Conservation (phyloP, 345 rosid genomes). For the Bretschneidera sinensis region DNA sequence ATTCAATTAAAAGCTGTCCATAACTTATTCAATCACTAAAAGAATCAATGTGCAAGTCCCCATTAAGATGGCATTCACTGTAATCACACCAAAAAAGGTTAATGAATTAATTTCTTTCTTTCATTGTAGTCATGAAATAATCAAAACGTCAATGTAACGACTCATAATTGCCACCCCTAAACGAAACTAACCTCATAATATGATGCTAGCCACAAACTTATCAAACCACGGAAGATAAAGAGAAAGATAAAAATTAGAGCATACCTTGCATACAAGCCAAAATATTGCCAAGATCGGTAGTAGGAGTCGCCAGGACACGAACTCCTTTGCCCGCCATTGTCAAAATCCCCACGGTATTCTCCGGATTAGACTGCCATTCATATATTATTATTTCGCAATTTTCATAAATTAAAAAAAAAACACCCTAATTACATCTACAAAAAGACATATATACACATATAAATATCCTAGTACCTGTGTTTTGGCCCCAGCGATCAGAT, state of each 20-base stretch:
- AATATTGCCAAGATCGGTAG: constrained; percentile 71
- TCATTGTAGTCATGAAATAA: too few relatives aligned
- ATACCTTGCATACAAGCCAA: constrained; percentile 79
- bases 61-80: too few relatives aligned
- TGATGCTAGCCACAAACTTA: not conserved
- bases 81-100: too few relatives aligned
- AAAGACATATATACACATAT: not conserved
- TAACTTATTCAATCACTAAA: too few relatives aligned
- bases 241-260: not conserved
- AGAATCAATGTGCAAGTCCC: too few relatives aligned
- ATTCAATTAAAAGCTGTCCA: too few relatives aligned
- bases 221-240: not conserved
- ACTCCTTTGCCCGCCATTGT: constrained; percentile 90
- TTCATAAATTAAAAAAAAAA: too few relatives aligned
- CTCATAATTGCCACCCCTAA: not conserved
- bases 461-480: constrained; percentile 43
- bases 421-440: constrained; percentile 19
- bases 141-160: not conserved
- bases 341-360: constrained; percentile 75
- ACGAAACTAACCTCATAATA: not conserved
- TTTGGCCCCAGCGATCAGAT: constrained; percentile 73
- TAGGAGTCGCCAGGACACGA: constrained; percentile 69
- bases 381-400: too few relatives aligned
- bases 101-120: too few relatives aligned
- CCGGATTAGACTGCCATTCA: constrained; percentile 65